Conservation (phyloP, 179 eudicot genomes). For the Drosera spatulata region DNA sequence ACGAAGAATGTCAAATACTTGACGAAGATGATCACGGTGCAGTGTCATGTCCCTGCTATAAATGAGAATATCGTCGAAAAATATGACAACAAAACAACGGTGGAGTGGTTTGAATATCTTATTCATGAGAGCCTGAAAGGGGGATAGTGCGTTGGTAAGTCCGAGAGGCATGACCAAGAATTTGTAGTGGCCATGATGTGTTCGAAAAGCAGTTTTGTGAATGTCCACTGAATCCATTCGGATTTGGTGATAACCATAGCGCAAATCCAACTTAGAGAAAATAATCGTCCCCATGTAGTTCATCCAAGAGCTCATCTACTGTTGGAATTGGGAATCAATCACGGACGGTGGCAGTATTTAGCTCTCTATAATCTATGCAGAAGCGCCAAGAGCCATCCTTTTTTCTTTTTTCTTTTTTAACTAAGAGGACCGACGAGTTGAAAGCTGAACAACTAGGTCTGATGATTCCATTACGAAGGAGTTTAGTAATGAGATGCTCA, state of each 20-base stretch:
- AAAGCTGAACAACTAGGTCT: too few relatives aligned
- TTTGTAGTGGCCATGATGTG: neutral
- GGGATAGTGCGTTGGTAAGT: neutral
- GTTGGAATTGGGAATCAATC: too few relatives aligned
- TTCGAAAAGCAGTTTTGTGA: neutral
- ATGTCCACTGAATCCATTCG: neutral
- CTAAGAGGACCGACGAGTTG: too few relatives aligned
- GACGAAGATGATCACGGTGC: neutral
- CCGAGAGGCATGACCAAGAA: neutral
- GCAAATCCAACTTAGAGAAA: too few relatives aligned
- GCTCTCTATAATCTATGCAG: neutral
- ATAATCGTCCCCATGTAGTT: too few relatives aligned
- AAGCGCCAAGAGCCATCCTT: constrained; percentile 1
- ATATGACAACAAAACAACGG: too few relatives aligned
- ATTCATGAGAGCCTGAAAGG: constrained; percentile 1
- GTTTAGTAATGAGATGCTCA: neutral
- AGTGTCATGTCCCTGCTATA: too few relatives aligned
- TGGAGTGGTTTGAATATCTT: too few relatives aligned
- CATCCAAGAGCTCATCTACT: too few relatives aligned
- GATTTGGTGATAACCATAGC: too few relatives aligned
- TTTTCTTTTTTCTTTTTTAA: neutral
- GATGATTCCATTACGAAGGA: too few relatives aligned
- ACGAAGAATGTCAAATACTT: neutral
- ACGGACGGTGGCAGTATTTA: neutral
- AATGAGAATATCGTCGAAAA: too few relatives aligned